Base-by-base conservation (phyloP, 306 rosid species). In the Cucurbita maxima region DNA sequence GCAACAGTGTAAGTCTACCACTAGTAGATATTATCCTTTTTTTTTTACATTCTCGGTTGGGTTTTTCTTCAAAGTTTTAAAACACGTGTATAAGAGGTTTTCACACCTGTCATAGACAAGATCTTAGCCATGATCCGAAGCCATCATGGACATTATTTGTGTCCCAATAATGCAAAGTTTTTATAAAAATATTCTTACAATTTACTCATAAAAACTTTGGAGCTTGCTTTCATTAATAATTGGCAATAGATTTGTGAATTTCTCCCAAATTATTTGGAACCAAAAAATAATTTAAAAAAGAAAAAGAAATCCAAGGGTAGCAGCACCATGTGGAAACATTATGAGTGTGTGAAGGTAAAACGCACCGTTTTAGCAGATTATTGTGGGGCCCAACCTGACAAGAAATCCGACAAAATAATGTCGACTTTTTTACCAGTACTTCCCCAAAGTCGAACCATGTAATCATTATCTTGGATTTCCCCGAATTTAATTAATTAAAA, bases 181-280 rank as follows among this genome's bases (percentile, higher is more conserved):
- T 68, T 19, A 13, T 13, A 41, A 68, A 68, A 68, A 30, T 30
- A 30, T 68, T 45, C 73, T 47, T 68, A 30, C 57, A 68, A 68
- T 19, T 68, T 68, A 68, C 73, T 47, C 73, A 68, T 68, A 45
- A 8, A n/a, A 45, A 68, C 73, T 68, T 68, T 47, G 13, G 13
- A 68, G 47, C 41, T 44, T 45, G 19, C 41, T 22, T 54, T 47
- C 53, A 3, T 74, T 74, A 66, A 47, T 44, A 14, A 44, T 68
- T 68, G 56, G 73, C 7, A 22, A 68, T 7, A 45, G 56, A 68
- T 68, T 22, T 68, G 41, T 12, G 1, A 68, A 45, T 38, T 68
- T 68, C 16, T 68, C 40, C 73, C 73, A 68, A 56, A 68, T 68
- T 68, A 68, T 68, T 68, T 68, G 73, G 52, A 64, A 41, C 36